These are phyloP conservation scores for Trichoderma sp. DNA, from an alignment of 2,329 filamentous ascomycete species.

Conservation along the genomic window DNA sequence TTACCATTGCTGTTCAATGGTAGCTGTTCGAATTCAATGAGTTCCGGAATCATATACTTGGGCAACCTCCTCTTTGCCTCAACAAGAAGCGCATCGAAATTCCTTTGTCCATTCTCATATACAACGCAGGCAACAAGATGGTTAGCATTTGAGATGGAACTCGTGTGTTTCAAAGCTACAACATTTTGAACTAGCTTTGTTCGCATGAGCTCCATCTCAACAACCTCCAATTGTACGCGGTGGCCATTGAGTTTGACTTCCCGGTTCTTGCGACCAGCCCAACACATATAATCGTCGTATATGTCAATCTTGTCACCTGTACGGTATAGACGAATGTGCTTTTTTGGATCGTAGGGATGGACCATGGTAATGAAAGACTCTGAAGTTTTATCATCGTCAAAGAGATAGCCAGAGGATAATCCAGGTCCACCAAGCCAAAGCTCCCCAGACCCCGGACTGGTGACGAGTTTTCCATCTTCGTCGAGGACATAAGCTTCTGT, in stretches of 20 bases:
- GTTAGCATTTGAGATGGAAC: not conserved
- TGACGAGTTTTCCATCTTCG: not conserved
- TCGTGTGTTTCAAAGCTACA: not conserved
- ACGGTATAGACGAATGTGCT: not conserved
- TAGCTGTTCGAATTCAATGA: not conserved
- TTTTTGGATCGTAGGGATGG: not conserved
- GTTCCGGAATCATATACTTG: not conserved
- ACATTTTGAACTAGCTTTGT: not conserved
- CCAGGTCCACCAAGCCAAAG: not conserved
- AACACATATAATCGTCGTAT: not conserved
- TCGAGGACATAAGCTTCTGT: not conserved
- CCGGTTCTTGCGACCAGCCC: not conserved
- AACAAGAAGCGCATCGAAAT: not conserved
- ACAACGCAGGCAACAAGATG: not conserved
- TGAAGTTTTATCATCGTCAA: not conserved
- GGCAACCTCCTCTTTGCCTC: not conserved
- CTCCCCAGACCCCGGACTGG: not conserved
- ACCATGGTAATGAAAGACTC: not conserved
- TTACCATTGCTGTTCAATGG: not conserved
- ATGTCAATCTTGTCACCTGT: not conserved
- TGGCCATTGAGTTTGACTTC: not conserved
- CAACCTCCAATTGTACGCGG: not conserved
- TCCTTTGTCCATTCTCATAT: not conserved
- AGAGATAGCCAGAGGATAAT: not conserved
- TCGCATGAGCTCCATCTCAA: not conserved